Evolutionary conservation across 371 early-diverging fungal species (phyloP).

Genomic region (Mortierella sp.): DNA sequence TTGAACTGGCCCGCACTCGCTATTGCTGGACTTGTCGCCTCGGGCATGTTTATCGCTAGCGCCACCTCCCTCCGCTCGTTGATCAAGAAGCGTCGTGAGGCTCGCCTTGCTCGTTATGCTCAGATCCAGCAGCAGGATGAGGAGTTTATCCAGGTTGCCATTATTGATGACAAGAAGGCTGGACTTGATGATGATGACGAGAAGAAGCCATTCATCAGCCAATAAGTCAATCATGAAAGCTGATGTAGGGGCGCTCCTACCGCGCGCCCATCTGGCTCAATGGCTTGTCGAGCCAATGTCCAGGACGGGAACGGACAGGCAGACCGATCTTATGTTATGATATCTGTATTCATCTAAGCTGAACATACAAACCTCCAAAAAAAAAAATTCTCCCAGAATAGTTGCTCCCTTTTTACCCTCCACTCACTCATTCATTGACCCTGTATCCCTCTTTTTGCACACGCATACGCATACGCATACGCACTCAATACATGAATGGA

Average conservation of each 20-base stretch:
- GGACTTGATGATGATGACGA: constrained; percentile 26
- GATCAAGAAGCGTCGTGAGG: constrained; percentile 36
- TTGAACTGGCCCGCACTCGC: constrained; percentile 41
- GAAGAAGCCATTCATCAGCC: constrained; percentile 22
- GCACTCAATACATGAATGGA: no score
- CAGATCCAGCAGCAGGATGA: constrained; percentile 41
- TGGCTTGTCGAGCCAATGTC: not conserved
- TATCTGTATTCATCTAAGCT: no score
- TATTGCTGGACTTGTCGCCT: constrained; percentile 12
- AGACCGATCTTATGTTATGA: no score
- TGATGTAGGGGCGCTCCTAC: no score
- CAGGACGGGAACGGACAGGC: no score
- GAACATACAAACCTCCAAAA: no score
- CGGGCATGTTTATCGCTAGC: constrained; percentile 21
- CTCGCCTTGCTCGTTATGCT: constrained; percentile 28
- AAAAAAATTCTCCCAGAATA: no score
- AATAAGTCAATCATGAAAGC: not conserved
- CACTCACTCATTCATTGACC: no score
- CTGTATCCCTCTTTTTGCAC: no score
- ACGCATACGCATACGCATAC: no score
- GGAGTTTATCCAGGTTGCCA: constrained; percentile 40
- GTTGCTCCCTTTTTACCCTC: no score
- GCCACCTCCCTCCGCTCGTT: constrained; percentile 31
- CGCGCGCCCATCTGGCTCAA: not conserved
- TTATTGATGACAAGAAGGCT: constrained; percentile 42